These are phyloP conservation scores for Syzygium syzygioides DNA, from an alignment of 441 rosid species.

Conservation along the genomic window DNA sequence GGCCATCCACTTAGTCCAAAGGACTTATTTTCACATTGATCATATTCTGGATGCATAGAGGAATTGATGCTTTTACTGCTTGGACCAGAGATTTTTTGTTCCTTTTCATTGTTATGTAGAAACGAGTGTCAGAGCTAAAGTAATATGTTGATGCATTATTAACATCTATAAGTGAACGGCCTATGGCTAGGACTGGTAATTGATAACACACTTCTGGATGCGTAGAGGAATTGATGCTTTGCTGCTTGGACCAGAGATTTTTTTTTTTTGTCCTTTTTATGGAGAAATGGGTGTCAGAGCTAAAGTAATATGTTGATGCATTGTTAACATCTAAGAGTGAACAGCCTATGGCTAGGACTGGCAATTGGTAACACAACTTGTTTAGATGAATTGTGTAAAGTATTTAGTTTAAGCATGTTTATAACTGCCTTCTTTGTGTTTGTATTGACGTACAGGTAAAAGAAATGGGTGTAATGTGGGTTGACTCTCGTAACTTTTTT, in stretches of 20 bases:
- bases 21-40: background rate
- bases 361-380: background rate
- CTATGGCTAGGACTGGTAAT: background rate
- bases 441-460: background rate
- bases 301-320: background rate
- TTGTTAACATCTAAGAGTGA: background rate
- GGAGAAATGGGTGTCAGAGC: background rate
- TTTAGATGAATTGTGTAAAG: background rate
- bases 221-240: background rate
- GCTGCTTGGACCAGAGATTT: background rate
- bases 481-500: background rate
- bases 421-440: background rate
- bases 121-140: background rate
- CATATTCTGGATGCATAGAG: background rate
- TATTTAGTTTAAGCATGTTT: background rate
- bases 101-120: background rate
- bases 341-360: background rate
- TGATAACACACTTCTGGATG: background rate
- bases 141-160: background rate
- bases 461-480: background rate
- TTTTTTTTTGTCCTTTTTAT: background rate
- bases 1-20: background rate
- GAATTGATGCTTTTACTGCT: background rate
- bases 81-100: background rate
- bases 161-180: background rate